Evolutionary conservation across 2,329 filamentous ascomycete genomes (phyloP).

Genomic region (Cladosporium halotolerans): DNA sequence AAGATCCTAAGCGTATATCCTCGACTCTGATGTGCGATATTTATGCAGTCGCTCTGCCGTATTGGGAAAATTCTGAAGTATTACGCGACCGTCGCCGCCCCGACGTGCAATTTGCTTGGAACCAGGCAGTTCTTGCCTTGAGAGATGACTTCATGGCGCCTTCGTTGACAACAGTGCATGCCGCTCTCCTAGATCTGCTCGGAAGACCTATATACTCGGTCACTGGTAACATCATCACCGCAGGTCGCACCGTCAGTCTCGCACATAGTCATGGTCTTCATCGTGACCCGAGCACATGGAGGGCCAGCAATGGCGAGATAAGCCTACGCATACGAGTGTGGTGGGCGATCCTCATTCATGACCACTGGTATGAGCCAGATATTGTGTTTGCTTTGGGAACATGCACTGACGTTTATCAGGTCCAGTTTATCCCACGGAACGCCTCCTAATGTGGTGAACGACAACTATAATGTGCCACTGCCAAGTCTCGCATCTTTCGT

Average conservation of each 20-base stretch:
- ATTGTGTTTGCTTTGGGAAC: background rate
- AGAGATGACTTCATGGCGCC: slow-evolving; percentile 40
- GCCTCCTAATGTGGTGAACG: slow-evolving; percentile 47
- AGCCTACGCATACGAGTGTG: slow-evolving; percentile 47
- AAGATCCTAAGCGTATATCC: slow-evolving; percentile 31
- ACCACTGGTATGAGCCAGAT: slow-evolving; percentile 40
- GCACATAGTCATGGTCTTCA: slow-evolving; percentile 52
- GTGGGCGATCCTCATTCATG: slow-evolving; percentile 53
- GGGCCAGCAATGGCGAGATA: slow-evolving; percentile 46
- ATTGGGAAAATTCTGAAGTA: slow-evolving; percentile 33
- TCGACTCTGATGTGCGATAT: slow-evolving; percentile 32
- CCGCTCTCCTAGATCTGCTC: slow-evolving; percentile 36
- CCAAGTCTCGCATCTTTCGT: slow-evolving; percentile 40
- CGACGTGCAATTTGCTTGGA: slow-evolving; percentile 36
- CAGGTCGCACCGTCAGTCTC: slow-evolving; percentile 48
- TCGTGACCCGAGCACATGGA: slow-evolving; percentile 49
- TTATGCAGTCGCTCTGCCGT: slow-evolving; percentile 32
- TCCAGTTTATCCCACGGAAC: slow-evolving; percentile 51
- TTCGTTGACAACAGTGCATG: slow-evolving; percentile 34
- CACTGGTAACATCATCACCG: slow-evolving; percentile 47
- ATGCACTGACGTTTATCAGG: slow-evolving; percentile 30
- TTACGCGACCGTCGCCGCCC: slow-evolving; percentile 33
- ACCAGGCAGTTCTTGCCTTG: slow-evolving; percentile 36
- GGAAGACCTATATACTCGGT: slow-evolving; percentile 37
- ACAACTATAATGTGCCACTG: slow-evolving; percentile 51